Conservation (phyloP, 805 yeast genomes). For the Tetrapisispora pingtungensis region DNA sequence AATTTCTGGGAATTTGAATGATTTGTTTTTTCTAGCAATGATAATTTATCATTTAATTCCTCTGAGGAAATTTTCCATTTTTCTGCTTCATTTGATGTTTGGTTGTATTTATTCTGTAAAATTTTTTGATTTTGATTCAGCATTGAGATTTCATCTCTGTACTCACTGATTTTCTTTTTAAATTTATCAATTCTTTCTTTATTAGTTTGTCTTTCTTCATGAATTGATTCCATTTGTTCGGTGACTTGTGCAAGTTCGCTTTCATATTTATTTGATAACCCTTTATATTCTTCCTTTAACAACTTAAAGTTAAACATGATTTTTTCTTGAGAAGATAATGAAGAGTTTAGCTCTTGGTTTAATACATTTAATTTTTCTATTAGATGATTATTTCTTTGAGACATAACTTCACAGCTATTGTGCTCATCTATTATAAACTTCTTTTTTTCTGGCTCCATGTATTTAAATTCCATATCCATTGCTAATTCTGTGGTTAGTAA, state of each 20-base stretch:
- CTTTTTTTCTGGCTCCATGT: constrained; percentile 14
- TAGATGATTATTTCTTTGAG: constrained; percentile 17
- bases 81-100: constrained; percentile 11
- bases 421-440: constrained; percentile 5
- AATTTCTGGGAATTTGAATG: neutral
- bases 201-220: constrained; percentile 8
- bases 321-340: constrained; percentile 11
- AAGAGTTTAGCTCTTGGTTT: constrained; percentile 13
- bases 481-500: constrained; percentile 5
- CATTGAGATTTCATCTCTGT: constrained; percentile 21
- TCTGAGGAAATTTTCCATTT: constrained; percentile 3
- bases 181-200: constrained; percentile 9
- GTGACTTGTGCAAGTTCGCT: constrained; percentile 5
- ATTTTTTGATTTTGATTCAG: constrained; percentile 22
- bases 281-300: constrained; percentile 5
- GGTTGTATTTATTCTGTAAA: constrained; percentile 21
- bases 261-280: constrained; percentile 7
- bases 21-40: neutral
- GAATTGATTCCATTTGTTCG: constrained; percentile 3
- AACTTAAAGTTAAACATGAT: constrained; percentile 7
- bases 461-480: constrained; percentile 4
- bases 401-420: constrained; percentile 6
- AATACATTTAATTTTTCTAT: constrained; percentile 12
- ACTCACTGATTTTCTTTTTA: constrained; percentile 13
- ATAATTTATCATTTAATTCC: neutral